Evolutionary conservation across 192 early-diverging fungal species (phyloP).

Genomic region (Dimargaris cristalligena): DNA sequence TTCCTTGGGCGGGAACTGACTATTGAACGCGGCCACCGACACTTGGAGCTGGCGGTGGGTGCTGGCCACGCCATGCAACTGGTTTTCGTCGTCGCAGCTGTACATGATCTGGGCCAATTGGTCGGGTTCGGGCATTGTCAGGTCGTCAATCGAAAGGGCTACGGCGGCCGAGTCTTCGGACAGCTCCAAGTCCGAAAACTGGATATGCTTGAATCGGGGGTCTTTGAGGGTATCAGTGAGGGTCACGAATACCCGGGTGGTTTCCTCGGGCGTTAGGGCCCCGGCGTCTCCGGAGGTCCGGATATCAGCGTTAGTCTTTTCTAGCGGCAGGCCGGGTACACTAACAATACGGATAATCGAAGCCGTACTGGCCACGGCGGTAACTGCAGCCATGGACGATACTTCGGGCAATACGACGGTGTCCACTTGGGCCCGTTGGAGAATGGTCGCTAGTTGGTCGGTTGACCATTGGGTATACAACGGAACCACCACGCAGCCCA

Average conservation of each 20-base stretch:
- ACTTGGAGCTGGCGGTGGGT: not conserved
- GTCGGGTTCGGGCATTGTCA: not conserved
- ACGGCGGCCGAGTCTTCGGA: no score
- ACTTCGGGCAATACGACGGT: not conserved
- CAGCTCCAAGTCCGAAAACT: not conserved
- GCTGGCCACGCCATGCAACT: not conserved
- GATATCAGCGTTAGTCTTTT: not conserved
- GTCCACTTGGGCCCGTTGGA: not conserved
- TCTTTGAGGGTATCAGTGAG: not conserved
- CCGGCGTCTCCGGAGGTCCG: not conserved
- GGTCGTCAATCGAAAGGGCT: not conserved
- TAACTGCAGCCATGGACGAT: not conserved
- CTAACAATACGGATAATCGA: not conserved
- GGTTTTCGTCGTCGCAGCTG: not conserved
- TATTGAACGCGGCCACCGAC: not conserved
- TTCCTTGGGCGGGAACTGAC: not conserved
- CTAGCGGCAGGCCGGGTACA: not conserved
- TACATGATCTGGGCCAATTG: not conserved
- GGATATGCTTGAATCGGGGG: no score
- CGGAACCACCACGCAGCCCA: not conserved
- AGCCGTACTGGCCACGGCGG: not conserved
- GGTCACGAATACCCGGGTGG: not conserved
- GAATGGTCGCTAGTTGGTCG: not conserved
- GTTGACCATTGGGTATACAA: not conserved
- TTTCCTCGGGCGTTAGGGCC: not conserved